Conservation (phyloP, 2,329 filamentous ascomycete species). For the Epicoccum sorghinum region DNA sequence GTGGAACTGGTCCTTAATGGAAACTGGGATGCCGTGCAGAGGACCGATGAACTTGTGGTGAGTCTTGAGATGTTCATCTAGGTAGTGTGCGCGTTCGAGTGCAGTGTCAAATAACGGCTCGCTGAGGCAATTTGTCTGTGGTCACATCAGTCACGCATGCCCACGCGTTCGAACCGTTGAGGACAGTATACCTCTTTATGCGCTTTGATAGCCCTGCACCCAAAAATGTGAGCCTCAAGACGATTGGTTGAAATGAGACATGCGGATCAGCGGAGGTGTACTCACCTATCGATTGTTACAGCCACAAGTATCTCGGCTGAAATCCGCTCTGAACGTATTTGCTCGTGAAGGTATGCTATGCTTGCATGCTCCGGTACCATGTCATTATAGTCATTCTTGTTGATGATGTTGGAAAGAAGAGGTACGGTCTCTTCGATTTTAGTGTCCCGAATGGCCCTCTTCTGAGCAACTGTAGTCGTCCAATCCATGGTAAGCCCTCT, state of each 20-base stretch:
- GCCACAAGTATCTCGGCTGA: neutral
- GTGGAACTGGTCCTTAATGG: conserved; percentile 66
- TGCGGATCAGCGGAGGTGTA: no score
- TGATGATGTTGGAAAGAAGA: neutral
- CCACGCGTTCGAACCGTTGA: no score
- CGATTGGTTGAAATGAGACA: no score
- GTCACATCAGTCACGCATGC: neutral
- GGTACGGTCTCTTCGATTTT: neutral
- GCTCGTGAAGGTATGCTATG: neutral
- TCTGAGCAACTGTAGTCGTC: neutral
- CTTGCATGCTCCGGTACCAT: neutral
- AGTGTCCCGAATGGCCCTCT: neutral
- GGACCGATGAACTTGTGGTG: conserved; percentile 50
- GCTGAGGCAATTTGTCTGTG: conserved; percentile 30
- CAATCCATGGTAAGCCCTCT: neutral
- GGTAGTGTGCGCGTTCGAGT: conserved; percentile 36
- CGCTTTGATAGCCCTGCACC: neutral
- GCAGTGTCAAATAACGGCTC: conserved; percentile 47
- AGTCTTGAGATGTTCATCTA: conserved; percentile 38
- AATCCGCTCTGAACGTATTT: neutral
- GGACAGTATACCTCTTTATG: neutral
- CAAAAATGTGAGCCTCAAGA: neutral
- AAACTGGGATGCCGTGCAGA: conserved; percentile 59
- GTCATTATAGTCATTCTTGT: neutral
- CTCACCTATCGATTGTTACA: neutral